A percentile compares a stretch with the other conserved stretches of the same genome.
Evolutionary conservation across 805 yeast genomes (phyloP).

Genomic region (Barnettozyma wickerhamii): DNA sequence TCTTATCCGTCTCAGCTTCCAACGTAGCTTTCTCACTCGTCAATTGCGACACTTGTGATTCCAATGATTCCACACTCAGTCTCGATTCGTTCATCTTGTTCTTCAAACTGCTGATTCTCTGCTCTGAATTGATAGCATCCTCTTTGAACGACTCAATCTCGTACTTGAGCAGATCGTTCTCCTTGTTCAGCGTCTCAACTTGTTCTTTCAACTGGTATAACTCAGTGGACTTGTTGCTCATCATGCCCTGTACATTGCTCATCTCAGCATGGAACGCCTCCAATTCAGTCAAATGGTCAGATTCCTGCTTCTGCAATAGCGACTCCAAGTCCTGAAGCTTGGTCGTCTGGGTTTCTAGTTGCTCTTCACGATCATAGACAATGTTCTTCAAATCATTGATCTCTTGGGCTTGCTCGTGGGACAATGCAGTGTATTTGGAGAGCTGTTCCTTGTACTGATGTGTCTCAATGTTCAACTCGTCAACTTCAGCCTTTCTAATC

Average conservation of each 20-base stretch:
- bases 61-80: conserved; percentile 20
- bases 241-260: conserved; percentile 28
- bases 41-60: conserved; percentile 24
- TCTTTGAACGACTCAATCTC: conserved; percentile 22
- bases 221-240: conserved; percentile 27
- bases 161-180: conserved; percentile 23
- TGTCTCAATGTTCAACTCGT: conserved; percentile 21
- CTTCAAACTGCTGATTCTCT: conserved; percentile 19
- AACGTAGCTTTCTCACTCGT: conserved; percentile 32
- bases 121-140: conserved; percentile 23
- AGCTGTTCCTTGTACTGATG: conserved; percentile 9
- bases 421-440: background rate
- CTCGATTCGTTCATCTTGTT: conserved; percentile 18
- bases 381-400: conserved; percentile 9
- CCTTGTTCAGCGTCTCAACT: conserved; percentile 21
- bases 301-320: conserved; percentile 30
- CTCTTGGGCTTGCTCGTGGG: conserved; percentile 10
- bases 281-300: conserved; percentile 33
- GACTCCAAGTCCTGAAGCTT: conserved; percentile 26
- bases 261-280: conserved; percentile 33
- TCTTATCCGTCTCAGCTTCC: conserved; percentile 48
- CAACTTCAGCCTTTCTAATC: conserved; percentile 26
- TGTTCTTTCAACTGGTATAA: conserved; percentile 24
- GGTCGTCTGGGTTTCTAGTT: conserved; percentile 19
- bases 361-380: conserved; percentile 10